A percentile compares a stretch with the other conserved stretches of the same genome.
Evolutionary conservation across 352 stramenopile species (phyloP).

Genomic region (Globisporangium spinosum): DNA sequence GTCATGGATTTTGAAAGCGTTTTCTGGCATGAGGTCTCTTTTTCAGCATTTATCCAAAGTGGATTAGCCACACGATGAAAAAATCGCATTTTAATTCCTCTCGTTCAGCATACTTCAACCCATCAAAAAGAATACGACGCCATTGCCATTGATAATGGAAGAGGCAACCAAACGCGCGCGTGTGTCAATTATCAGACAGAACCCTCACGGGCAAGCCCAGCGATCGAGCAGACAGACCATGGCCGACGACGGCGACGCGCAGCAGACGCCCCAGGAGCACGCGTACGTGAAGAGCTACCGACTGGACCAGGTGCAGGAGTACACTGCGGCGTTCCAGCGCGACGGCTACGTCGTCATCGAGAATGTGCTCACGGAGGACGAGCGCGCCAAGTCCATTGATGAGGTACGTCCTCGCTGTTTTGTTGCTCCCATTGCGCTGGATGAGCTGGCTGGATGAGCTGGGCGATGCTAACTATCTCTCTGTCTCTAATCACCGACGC

Average conservation of each 20-base stretch:
- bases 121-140: background rate
- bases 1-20: too few relatives aligned
- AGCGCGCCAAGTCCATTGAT: conserved; percentile 32
- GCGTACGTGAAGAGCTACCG: conserved; percentile 18
- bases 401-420: conserved; percentile 18
- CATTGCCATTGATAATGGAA: background rate
- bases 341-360: conserved; percentile 47
- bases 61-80: too few relatives aligned
- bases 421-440: too few relatives aligned
- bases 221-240: background rate
- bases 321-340: conserved; percentile 34
- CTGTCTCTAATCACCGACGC: background rate
- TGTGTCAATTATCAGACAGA: conserved; percentile 10
- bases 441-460: background rate
- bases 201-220: background rate
- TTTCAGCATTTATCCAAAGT: too few relatives aligned
- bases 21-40: too few relatives aligned
- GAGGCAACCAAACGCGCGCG: background rate
- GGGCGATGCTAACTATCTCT: background rate
- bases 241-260: background rate
- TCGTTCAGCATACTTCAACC: background rate
- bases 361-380: conserved; percentile 30
- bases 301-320: conserved; percentile 31
- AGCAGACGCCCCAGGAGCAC: background rate
- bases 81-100: background rate